A percentile compares a stretch with the other conserved stretches of the same genome.
phyloP scores from a whole-genome alignment of 1,139 yeast genomes.

The Blastobotrys buckinghamii region DNA sequence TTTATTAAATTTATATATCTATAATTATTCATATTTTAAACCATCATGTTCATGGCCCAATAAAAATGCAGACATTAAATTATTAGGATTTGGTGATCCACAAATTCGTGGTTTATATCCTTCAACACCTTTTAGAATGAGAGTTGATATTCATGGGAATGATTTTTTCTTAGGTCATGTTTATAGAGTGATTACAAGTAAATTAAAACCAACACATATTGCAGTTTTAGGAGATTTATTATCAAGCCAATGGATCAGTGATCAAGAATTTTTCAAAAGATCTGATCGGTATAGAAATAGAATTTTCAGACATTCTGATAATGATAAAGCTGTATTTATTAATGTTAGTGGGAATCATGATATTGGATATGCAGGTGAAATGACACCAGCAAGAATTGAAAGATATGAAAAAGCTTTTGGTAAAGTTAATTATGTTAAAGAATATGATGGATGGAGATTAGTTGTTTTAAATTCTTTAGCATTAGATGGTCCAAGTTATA shows the following conservation, averaged over 20 bases:
- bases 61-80: slow-evolving; percentile 20
- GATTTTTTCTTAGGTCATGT: slow-evolving; percentile 85
- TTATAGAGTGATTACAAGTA: slow-evolving; percentile 53
- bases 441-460: slow-evolving; percentile 68
- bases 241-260: slow-evolving; percentile 94
- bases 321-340: slow-evolving; percentile 51
- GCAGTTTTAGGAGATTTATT: slow-evolving; percentile 90
- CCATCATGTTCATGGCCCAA: slow-evolving; percentile 28
- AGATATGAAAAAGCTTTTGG: slow-evolving; percentile 74
- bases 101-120: slow-evolving; percentile 84
- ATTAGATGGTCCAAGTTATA: slow-evolving; percentile 67
- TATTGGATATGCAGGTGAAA: slow-evolving; percentile 92
- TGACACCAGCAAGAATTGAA: slow-evolving; percentile 84
- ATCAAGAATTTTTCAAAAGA: slow-evolving; percentile 75
- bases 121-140: slow-evolving; percentile 61
- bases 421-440: slow-evolving; percentile 65
- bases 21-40: slow-evolving; percentile 20
- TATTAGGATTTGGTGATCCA: slow-evolving; percentile 87
- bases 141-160: slow-evolving; percentile 81
- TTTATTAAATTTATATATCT: slow-evolving; percentile 19
- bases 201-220: slow-evolving; percentile 70
- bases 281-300: slow-evolving; percentile 58
- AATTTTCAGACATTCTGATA: slow-evolving; percentile 28
- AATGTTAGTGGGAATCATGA: slow-evolving; percentile 95
- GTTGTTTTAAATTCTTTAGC: slow-evolving; percentile 80